Evolutionary conservation across 495 filamentous ascomycete genomes (phyloP).

Genomic region (Daldinia decipiens): DNA sequence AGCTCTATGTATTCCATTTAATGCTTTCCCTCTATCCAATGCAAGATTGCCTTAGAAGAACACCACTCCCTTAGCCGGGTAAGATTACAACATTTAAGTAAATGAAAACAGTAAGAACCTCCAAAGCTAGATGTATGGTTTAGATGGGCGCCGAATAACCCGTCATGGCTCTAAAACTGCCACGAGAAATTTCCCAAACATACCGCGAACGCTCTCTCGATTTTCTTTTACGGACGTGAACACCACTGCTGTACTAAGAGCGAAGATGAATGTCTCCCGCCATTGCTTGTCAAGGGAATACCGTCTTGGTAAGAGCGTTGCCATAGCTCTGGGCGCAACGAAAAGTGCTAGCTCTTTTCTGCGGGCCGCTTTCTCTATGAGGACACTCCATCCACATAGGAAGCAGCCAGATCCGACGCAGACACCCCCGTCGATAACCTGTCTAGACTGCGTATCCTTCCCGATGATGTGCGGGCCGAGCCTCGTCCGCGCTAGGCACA

Average conservation of each 20-base stretch:
- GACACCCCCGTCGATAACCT: conserved; percentile 67
- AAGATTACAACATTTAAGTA: neutral
- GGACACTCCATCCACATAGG: conserved; percentile 85
- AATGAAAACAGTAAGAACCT: neutral
- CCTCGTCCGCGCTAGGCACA: conserved; percentile 84
- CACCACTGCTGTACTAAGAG: conserved; percentile 77
- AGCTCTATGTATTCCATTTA: conserved; percentile 12
- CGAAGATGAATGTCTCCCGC: conserved; percentile 79
- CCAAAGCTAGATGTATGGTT: neutral
- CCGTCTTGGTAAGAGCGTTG: conserved; percentile 76
- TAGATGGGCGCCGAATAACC: neutral
- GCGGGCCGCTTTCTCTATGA: conserved; percentile 74
- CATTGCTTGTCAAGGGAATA: conserved; percentile 77
- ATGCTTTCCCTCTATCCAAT: conserved; percentile 16
- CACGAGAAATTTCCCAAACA: conserved; percentile 73
- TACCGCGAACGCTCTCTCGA: conserved; percentile 73
- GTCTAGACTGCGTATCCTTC: conserved; percentile 53
- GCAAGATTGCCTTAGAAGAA: conserved; percentile 6
- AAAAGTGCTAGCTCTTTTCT: conserved; percentile 85
- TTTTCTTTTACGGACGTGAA: conserved; percentile 76
- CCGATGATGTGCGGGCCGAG: conserved; percentile 76
- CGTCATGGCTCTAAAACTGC: conserved; percentile 59
- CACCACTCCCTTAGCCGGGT: neutral
- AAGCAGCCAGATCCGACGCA: conserved; percentile 80
- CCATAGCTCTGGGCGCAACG: conserved; percentile 84